Evolutionary conservation across 306 rosid species (phyloP), one percentile per base, ranked within the genome.

Genomic region (Fragaria vesca): DNA sequence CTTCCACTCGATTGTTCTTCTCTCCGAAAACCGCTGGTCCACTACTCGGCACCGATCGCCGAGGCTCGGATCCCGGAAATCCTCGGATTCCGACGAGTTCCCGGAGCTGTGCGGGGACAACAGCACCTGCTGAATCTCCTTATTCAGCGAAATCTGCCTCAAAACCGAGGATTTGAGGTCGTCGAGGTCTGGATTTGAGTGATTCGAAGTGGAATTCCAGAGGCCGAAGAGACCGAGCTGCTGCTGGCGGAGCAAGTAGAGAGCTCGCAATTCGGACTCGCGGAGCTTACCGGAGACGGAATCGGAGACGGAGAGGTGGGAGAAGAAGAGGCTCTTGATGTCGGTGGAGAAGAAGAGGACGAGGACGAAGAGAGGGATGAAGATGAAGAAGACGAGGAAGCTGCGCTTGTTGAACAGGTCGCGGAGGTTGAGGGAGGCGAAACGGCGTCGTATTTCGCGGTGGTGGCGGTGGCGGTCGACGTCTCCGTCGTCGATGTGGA

Each of bases 201-300:
- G 74, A 69, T 67, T 80, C 18, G 75, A 30, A 47, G 77, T 73
- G 2, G 81, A 71, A 75, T 82, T 95, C 96, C 93, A 92, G 40
- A 83, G 86, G 47, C 75, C 34, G 80, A 90, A 79, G 32, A 95
- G 93, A 38, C 78, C 80, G 1, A 84, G 65, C 48, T 89, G 96
- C 66, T 95, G 98, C 66, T 77, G 83, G 66, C 91, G 81, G 73
- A 95, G 80, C 83, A 95, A 88, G 80, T 78, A 62, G 69, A 95
- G 91, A 70, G 98, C 98, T 21, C 87, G 91, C 71, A 95, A 76
- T 82, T 95, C 96, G 3, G 97, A 88, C 68, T 95, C 97, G 81
- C 84, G 90, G 86, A 91, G 78, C 74, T 78, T 85, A 40, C 83
- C 97, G 48, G 83, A 0, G 79, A 86, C 38, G 16, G 90, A 82